A percentile compares a stretch with the other conserved stretches of the same genome.
Conservation (phyloP, 257 asterid species). For the Solanum verrucosum region DNA sequence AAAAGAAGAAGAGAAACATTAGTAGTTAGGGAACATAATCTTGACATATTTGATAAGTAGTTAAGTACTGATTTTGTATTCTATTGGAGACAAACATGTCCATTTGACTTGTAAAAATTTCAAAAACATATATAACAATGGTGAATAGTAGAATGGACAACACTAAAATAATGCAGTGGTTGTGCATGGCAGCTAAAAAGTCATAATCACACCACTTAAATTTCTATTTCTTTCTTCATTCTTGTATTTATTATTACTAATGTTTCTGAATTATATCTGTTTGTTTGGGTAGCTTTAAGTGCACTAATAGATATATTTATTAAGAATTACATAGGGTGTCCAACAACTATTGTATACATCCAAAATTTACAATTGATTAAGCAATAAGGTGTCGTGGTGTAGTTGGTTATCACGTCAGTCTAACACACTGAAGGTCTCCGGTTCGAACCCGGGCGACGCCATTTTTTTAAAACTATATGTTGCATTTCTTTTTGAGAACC, state of each 20-base stretch:
- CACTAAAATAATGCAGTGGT: not conserved
- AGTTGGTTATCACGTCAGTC: constrained; percentile 93
- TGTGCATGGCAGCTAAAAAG: not conserved
- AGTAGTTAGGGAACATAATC: not conserved
- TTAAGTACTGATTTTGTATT: not conserved
- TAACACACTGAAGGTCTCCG: constrained; percentile 94
- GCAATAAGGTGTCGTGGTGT: constrained; percentile 54
- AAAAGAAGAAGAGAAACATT: not conserved
- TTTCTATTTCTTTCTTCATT: not conserved
- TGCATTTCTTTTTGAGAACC: too few relatives aligned
- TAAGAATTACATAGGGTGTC: not conserved
- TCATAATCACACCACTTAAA: not conserved
- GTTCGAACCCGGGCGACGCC: constrained; percentile 79
- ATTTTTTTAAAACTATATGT: too few relatives aligned
- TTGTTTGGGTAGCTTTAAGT: not conserved
- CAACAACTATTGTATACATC: fast-evolving
- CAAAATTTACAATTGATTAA: fast-evolving
- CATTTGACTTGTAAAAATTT: not conserved
- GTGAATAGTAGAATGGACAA: not conserved
- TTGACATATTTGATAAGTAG: not conserved
- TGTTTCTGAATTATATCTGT: not conserved
- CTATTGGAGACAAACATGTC: not conserved
- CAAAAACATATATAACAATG: not conserved
- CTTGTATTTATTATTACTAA: not conserved
- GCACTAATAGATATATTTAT: not conserved